These are phyloP conservation scores for Mycena galopus DNA, from an alignment of 768 basidiomycete genomes.

Conservation along the genomic window DNA sequence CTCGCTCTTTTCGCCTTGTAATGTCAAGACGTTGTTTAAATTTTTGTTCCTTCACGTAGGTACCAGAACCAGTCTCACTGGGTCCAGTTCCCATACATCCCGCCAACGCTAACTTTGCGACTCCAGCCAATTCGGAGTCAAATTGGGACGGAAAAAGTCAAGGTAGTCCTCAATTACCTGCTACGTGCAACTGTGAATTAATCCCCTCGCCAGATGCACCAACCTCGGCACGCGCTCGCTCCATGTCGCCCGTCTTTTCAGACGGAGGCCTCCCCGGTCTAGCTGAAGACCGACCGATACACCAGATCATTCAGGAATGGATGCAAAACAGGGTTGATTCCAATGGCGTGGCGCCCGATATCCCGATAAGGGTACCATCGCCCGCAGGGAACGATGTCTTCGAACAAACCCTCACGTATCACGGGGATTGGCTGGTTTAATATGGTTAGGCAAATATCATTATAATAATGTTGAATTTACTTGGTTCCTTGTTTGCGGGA, in stretches of 20 bases:
- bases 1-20: slow-evolving; percentile 41
- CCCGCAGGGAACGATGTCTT: slow-evolving; percentile 22
- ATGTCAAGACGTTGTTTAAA: slow-evolving; percentile 22
- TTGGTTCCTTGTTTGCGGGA: slow-evolving; percentile 52
- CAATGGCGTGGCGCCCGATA: slow-evolving; percentile 26
- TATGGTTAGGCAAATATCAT: background rate
- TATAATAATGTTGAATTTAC: background rate
- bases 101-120: slow-evolving; percentile 41
- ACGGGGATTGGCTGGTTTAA: slow-evolving; percentile 46
- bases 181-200: slow-evolving; percentile 6
- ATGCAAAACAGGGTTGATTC: slow-evolving; percentile 38
- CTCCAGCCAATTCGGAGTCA: slow-evolving; percentile 54
- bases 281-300: slow-evolving; percentile 18
- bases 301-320: slow-evolving; percentile 38
- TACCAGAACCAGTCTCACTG: slow-evolving; percentile 55
- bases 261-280: slow-evolving; percentile 39
- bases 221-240: slow-evolving; percentile 41
- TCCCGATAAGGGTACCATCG: slow-evolving; percentile 21
- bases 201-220: slow-evolving; percentile 44
- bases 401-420: slow-evolving; percentile 29
- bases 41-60: slow-evolving; percentile 48
- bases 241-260: slow-evolving; percentile 44
- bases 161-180: slow-evolving; percentile 41
- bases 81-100: slow-evolving; percentile 45
- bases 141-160: slow-evolving; percentile 59